phyloP scores from a whole-genome alignment of 2,329 filamentous ascomycete genomes.

The Pyricularia grisea region DNA sequence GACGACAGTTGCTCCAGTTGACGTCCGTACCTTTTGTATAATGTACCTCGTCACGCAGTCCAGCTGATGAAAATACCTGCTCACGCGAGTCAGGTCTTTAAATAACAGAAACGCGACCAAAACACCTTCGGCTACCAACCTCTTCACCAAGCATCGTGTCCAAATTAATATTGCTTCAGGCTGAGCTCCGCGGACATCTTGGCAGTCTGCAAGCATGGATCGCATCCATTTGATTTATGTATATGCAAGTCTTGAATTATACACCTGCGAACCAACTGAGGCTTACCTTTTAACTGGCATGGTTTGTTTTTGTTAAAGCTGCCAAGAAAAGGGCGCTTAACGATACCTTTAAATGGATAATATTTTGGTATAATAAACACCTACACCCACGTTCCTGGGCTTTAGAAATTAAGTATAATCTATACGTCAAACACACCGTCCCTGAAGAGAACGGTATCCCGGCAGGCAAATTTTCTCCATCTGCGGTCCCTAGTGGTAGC shows the following conservation, averaged over 20 bases:
- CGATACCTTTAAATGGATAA: neutral
- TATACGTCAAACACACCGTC: neutral
- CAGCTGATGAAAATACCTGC: neutral
- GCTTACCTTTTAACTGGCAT: too few relatives aligned
- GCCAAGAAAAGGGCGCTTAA: neutral
- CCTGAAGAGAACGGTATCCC: neutral
- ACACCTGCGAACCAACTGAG: too few relatives aligned
- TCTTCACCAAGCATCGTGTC: neutral
- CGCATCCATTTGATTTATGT: neutral
- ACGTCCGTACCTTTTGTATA: neutral
- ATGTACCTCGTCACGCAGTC: neutral
- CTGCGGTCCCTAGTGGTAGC: neutral
- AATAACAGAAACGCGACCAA: conserved; percentile 1
- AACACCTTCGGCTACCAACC: neutral
- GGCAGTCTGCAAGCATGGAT: neutral
- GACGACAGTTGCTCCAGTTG: neutral
- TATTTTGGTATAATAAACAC: neutral
- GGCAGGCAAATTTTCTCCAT: neutral
- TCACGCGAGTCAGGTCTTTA: neutral
- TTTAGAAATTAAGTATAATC: neutral
- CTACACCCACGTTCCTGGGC: too few relatives aligned
- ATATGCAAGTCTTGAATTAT: too few relatives aligned
- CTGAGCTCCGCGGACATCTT: neutral
- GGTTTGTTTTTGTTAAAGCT: too few relatives aligned
- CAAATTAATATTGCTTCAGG: neutral